Conservation (phyloP, 768 basidiomycete genomes). For the Naganishia friedmannii region DNA sequence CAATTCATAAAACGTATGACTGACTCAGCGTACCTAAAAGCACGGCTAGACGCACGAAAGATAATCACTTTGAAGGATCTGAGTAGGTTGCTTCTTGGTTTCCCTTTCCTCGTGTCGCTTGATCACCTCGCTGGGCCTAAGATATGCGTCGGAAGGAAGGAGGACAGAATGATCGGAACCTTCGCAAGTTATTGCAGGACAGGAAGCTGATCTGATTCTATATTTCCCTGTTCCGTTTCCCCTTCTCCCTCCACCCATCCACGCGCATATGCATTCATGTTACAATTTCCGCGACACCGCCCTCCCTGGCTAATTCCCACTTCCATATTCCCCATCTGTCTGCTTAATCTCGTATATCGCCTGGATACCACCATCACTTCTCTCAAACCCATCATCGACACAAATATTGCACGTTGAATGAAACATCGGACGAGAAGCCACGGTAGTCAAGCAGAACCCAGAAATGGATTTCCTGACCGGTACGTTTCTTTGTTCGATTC, state of each 20-base stretch:
- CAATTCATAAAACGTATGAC: conserved; percentile 76
- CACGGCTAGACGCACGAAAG: conserved; percentile 67
- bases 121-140: not conserved
- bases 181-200: too few relatives aligned
- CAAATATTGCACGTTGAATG: not conserved
- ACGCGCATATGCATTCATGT: too few relatives aligned
- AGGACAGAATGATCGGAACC: too few relatives aligned
- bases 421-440: conserved; percentile 34
- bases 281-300: too few relatives aligned
- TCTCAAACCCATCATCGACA: too few relatives aligned
- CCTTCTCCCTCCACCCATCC: too few relatives aligned
- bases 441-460: conserved; percentile 42
- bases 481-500: conserved; percentile 21
- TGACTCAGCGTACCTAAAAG: conserved; percentile 68
- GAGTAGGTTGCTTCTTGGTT: conserved; percentile 57
- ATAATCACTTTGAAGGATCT: conserved; percentile 77
- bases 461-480: conserved; percentile 49
- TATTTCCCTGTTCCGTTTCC: too few relatives aligned
- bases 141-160: not conserved
- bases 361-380: too few relatives aligned
- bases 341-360: too few relatives aligned
- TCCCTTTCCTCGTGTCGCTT: not conserved
- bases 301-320: too few relatives aligned
- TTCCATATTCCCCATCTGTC: too few relatives aligned
- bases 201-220: too few relatives aligned